Evolutionary conservation across 78 protist genomes (phyloP), one percentile per base, ranked within the genome.

Genomic region (Salpingoeca rosetta): DNA sequence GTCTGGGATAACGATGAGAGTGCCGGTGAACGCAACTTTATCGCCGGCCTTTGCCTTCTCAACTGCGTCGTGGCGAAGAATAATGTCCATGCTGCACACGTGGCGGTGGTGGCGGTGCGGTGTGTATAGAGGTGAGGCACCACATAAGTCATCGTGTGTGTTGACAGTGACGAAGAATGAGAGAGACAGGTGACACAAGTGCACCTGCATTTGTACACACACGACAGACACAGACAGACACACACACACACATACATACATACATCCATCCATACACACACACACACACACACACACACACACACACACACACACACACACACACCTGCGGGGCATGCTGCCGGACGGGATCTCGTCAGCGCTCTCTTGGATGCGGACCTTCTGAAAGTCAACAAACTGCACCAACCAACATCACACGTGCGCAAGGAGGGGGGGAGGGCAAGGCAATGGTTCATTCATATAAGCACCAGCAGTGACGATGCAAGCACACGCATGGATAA

Each of bases 21-120:
- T 84, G n/a, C 99, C 99, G 27, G 91, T 84, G 85, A 98, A 94
- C 2, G 84, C 31, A 72, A 72, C 80, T 37, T 88, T 89, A 92
- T 98, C 99, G 51, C 99, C 99, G 7, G 99, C 96, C 85, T 97
- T 96, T 31, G 95, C 97, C 1, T 45, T 35, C 41, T 97, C 99
- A 12, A 97, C 99, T 3, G 65, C 84, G 35, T 96, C 98, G 77
- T 92, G 88, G 36, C 99, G 92, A 41, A 96, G 44, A 45, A 97
- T 81, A 44, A 95, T 75, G 22, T 96, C 96, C 31, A 95, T 26
- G n/a, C 85, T 81, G 79, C 76, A 27, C 1, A 11, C n/a, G n/a
- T n/a, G n/a, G n/a, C n/a, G n/a, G n/a, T n/a, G 74, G n/a, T 25
- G 75, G 85, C 7, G 74, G 12, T 7, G 12, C 65, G 12, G 65